Evolutionary conservation across 495 filamentous ascomycete species (phyloP), one percentile per base, ranked within the genome.

Genomic region (Elaphomyces granulatus): DNA sequence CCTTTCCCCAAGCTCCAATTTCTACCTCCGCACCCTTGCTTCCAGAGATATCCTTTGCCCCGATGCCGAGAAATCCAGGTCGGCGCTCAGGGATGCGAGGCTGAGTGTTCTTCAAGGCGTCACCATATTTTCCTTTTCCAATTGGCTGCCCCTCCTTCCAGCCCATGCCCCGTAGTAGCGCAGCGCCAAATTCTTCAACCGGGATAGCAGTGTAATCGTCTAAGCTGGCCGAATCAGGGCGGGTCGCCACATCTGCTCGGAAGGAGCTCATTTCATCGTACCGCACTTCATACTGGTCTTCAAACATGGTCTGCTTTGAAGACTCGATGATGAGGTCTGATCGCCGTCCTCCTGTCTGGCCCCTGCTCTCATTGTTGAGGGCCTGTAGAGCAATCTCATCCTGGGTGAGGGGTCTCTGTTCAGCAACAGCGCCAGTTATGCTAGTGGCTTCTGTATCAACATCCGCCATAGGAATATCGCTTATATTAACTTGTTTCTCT

Each of bases 151-250:
- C 88, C 43, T 94, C 83, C 50, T 81, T 81, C 88, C 87, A 95
- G 3, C 90, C 90, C 77, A 94, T 92, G 8, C 85, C 83, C 4
- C 84, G 73, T 18, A 99, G 69, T 37, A 96, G 60, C 2, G 83
- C 84, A 16, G 83, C 78, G 21, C 88, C 90, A 49, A 96, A 99
- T 42, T 93, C 84, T 43, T 95, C 90, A 26, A 96, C 84, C 0
- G 92, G 88, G 8, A 94, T 73, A 3, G 78, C 75, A 19, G 74
- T 78, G 59, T 99, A 99, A 48, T 88, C 84, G 34, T 85, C 84
- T 16, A 90, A 62, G 0, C 73, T 79, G 2, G 86, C 77, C 12
- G 75, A 60, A 16, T 85, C 80, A 0, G 87, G 86, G 0, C 84
- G 77, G n/a, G 71, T 67, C 2, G 70, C 66, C 31, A 87, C 67